These are phyloP conservation scores for Botrytis tulipae DNA, from an alignment of 2,329 filamentous ascomycete species.

Conservation along the genomic window DNA sequence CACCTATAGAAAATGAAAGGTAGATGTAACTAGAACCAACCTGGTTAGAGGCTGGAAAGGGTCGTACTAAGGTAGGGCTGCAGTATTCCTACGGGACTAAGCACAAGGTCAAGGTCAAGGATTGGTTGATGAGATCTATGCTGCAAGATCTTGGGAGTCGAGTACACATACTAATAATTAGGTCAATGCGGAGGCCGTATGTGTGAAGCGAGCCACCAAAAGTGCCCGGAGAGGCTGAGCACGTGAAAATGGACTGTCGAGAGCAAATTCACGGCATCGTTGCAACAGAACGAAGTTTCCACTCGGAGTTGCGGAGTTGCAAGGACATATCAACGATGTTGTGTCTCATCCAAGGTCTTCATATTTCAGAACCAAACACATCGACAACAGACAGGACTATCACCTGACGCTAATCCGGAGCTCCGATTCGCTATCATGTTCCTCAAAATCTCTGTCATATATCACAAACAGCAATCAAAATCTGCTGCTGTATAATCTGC, in stretches of 20 bases:
- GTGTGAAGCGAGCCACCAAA: not conserved
- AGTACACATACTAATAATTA: not conserved
- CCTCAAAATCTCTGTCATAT: not conserved
- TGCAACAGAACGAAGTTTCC: not conserved
- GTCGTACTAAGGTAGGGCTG: not conserved
- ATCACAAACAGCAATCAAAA: not conserved
- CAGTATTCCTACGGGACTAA: not conserved
- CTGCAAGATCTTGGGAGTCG: slow-evolving; percentile 7
- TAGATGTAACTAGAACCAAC: slow-evolving; percentile 1
- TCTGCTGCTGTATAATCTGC: not conserved
- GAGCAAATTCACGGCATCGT: not conserved
- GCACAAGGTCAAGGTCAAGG: not conserved
- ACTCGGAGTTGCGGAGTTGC: not conserved
- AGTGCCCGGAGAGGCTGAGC: not conserved
- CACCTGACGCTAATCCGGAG: not conserved
- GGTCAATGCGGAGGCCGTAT: not conserved
- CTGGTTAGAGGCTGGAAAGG: not conserved
- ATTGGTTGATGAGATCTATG: not conserved
- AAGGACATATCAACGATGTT: not conserved
- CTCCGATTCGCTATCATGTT: not conserved
- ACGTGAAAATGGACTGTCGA: not conserved
- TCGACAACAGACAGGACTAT: not conserved
- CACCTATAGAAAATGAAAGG: not conserved
- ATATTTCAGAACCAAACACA: not conserved
- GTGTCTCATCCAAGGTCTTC: not conserved